Evolutionary conservation across 78 protist species (phyloP).

Genomic region (Dictyostelium citrinum): DNA sequence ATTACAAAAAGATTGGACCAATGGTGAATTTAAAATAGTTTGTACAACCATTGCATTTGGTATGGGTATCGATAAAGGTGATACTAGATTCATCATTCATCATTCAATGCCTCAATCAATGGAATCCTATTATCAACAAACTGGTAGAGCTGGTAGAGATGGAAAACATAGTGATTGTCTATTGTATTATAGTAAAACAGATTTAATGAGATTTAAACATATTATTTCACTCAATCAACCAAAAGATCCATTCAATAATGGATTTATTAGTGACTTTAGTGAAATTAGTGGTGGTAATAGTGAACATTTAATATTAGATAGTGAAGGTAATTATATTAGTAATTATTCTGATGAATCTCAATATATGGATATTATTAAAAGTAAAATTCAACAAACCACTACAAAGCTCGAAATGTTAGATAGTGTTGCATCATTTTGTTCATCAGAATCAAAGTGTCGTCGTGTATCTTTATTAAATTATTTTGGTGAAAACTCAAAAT

Average conservation of each 20-base stretch:
- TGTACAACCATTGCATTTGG: slow-evolving; percentile 99
- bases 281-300: background rate
- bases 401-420: slow-evolving; percentile 13
- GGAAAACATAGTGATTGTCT: slow-evolving; percentile 50
- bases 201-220: background rate
- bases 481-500: slow-evolving; percentile 28
- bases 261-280: no score
- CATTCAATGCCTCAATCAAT: slow-evolving; percentile 93
- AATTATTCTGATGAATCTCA: background rate
- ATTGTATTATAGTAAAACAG: slow-evolving; percentile 12
- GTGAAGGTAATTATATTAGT: background rate
- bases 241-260: no score
- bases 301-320: background rate
- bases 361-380: background rate
- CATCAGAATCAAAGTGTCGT: background rate
- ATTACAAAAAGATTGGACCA: slow-evolving; percentile 82
- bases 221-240: background rate
- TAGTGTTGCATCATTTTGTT: slow-evolving; percentile 1
- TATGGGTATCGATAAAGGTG: slow-evolving; percentile 96
- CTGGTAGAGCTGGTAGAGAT: slow-evolving; percentile 91
- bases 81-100: slow-evolving; percentile 95
- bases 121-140: slow-evolving; percentile 93
- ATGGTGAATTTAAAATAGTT: slow-evolving; percentile 78
- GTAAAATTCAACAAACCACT: background rate
- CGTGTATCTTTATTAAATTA: slow-evolving; percentile 17